Conservation (phyloP, 164 flowering plant species). For the Hamamelis virginiana region DNA sequence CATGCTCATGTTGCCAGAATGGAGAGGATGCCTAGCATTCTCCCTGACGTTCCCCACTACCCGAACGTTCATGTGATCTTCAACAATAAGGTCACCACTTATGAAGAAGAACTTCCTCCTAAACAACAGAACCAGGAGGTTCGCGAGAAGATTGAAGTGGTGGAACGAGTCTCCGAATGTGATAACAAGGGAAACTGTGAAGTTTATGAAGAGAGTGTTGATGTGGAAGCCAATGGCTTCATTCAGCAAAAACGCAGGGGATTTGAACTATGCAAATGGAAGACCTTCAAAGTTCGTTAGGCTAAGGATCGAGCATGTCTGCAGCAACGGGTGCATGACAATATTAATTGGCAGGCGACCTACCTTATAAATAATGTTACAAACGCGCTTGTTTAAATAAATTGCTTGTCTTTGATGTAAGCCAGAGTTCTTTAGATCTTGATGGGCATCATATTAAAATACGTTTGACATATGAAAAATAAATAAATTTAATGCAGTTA, state of each 20-base stretch:
- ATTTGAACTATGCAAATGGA: slow-evolving; percentile 44
- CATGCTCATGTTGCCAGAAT: slow-evolving; percentile 21
- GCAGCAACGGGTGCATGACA: not conserved
- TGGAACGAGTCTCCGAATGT: not conserved
- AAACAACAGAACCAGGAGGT: not conserved
- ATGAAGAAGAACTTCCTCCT: not conserved
- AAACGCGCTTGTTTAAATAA: slow-evolving; percentile 9
- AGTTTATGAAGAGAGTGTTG: slow-evolving; percentile 17
- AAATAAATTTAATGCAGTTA: too few species aligned
- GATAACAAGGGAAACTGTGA: slow-evolving; percentile 8
- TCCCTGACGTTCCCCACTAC: slow-evolving; percentile 31
- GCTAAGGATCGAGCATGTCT: not conserved
- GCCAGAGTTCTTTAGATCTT: not conserved
- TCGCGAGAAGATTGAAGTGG: slow-evolving; percentile 23
- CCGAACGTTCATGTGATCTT: slow-evolving; percentile 31
- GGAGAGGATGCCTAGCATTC: slow-evolving; percentile 25
- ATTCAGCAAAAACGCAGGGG: slow-evolving; percentile 38
- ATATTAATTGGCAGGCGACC: slow-evolving; percentile 8
- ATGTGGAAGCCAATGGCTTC: slow-evolving; percentile 31
- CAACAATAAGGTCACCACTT: slow-evolving; percentile 21
- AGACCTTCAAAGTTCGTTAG: slow-evolving; percentile 26
- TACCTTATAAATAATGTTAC: not conserved
- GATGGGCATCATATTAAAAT: too few species aligned
- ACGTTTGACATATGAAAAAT: too few species aligned
- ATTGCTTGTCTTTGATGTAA: slow-evolving; percentile 6